Percentiles rank a stretch among this genome's conserved stretches.
Conservation (phyloP, 2,329 filamentous ascomycete genomes). For the Pyrenophora seminiperda region DNA sequence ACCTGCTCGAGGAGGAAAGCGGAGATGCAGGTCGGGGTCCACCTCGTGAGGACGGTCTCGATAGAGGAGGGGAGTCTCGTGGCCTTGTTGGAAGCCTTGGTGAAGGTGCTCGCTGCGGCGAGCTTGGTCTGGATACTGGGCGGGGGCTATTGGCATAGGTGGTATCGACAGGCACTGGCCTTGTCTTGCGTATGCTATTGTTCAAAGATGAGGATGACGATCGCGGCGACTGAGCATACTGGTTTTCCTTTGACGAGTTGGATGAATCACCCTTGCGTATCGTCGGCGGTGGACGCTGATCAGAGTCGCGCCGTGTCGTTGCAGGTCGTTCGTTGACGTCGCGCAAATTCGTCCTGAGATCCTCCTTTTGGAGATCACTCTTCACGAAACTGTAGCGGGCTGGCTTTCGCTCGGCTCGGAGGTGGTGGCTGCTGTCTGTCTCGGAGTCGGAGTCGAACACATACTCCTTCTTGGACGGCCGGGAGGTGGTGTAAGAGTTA, state of each 20-base stretch:
- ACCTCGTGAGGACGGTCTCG: conserved; percentile 38
- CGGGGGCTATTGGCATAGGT: conserved; percentile 23
- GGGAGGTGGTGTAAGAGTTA: conserved; percentile 28
- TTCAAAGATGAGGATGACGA: conserved; percentile 42
- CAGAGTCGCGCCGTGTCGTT: conserved; percentile 22
- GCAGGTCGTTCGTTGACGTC: conserved; percentile 27
- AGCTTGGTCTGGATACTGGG: conserved; percentile 32
- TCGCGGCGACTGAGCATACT: conserved; percentile 36
- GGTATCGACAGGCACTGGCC: conserved; percentile 28
- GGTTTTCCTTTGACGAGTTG: conserved; percentile 34
- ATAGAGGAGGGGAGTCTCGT: conserved; percentile 29
- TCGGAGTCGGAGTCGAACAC: conserved; percentile 43
- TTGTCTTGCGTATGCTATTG: conserved; percentile 21
- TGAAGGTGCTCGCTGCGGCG: conserved; percentile 34
- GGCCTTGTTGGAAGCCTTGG: conserved; percentile 37
- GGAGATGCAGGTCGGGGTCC: conserved; percentile 35
- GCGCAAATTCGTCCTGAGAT: conserved; percentile 35
- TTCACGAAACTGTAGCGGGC: conserved; percentile 49
- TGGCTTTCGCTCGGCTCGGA: conserved; percentile 42
- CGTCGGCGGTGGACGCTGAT: conserved; percentile 17
- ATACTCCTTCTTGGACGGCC: conserved; percentile 27
- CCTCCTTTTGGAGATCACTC: conserved; percentile 43
- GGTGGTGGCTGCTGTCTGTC: conserved; percentile 30
- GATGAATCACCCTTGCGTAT: conserved; percentile 29
- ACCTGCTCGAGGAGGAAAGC: conserved; percentile 26